Evolutionary conservation across 805 yeast species (phyloP).

Genomic region (Candida glaebosa): DNA sequence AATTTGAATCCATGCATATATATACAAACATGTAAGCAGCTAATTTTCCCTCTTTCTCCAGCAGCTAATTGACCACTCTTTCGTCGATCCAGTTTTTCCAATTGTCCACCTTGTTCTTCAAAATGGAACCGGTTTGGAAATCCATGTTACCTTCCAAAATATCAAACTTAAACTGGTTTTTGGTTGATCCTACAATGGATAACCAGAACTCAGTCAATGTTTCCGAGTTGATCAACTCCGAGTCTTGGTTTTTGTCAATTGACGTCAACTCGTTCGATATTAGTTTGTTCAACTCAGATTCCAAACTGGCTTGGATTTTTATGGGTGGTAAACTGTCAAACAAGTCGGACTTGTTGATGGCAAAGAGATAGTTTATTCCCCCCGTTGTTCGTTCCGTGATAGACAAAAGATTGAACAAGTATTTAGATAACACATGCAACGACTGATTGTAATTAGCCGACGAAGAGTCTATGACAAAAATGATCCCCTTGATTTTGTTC

Average conservation of each 20-base stretch:
- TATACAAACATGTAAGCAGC: too few relatives aligned
- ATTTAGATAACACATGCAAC: conserved; percentile 56
- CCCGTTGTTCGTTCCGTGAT: conserved; percentile 60
- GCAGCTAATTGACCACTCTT: conserved; percentile 51
- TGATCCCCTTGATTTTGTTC: conserved; percentile 55
- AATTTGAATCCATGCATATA: too few relatives aligned
- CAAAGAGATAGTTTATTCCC: conserved; percentile 73
- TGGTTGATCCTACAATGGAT: conserved; percentile 30
- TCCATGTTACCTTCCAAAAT: conserved; percentile 71
- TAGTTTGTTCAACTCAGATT: conserved; percentile 57
- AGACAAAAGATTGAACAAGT: conserved; percentile 56
- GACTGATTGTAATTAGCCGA: conserved; percentile 29
- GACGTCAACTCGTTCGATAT: conserved; percentile 42
- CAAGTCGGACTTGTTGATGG: conserved; percentile 81
- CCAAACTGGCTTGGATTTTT: conserved; percentile 59
- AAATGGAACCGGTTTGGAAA: conserved; percentile 69
- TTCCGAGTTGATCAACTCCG: conserved; percentile 36
- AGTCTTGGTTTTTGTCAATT: conserved; percentile 31
- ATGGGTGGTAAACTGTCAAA: conserved; percentile 75
- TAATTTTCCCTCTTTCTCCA: too few relatives aligned
- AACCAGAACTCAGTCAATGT: conserved; percentile 47
- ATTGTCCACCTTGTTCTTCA: conserved; percentile 46
- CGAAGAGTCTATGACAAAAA: conserved; percentile 74
- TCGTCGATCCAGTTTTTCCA: conserved; percentile 85
- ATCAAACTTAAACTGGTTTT: conserved; percentile 56